phyloP scores from a whole-genome alignment of 805 yeast genomes.

The Cyberlindnera petersonii region DNA sequence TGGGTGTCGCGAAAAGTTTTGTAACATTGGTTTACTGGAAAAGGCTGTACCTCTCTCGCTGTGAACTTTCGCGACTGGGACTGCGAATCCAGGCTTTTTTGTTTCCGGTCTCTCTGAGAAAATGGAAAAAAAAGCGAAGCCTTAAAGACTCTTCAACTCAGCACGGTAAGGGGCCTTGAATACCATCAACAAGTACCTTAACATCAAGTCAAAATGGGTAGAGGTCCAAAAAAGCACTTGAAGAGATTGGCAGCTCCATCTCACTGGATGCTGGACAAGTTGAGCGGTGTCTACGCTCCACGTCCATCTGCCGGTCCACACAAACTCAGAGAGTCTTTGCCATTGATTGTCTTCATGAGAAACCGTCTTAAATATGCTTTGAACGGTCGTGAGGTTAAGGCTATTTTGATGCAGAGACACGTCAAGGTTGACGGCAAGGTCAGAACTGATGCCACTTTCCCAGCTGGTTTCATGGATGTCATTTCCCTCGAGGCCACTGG shows the following conservation, averaged over 20 bases:
- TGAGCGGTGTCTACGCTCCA: slow-evolving; percentile 99
- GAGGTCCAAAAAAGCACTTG: slow-evolving; percentile 83
- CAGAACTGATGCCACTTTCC: slow-evolving; percentile 98
- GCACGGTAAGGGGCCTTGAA: neutral
- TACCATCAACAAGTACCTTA: slow-evolving; percentile 5
- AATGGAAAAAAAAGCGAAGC: slow-evolving; percentile 19
- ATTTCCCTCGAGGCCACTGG: slow-evolving; percentile 95
- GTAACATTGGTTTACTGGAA: too few species aligned
- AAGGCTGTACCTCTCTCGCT: too few species aligned
- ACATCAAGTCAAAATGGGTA: slow-evolving; percentile 28
- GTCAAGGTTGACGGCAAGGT: slow-evolving; percentile 99
- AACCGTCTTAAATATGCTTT: slow-evolving; percentile 98
- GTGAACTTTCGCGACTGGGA: slow-evolving; percentile 4
- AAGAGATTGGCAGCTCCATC: slow-evolving; percentile 99
- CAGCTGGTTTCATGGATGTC: slow-evolving; percentile 99
- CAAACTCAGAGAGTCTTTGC: slow-evolving; percentile 97
- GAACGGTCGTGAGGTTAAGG: slow-evolving; percentile 98
- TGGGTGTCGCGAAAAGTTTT: too few species aligned
- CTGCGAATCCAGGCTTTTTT: slow-evolving; percentile 3
- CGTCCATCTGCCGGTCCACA: slow-evolving; percentile 99
- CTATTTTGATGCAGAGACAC: slow-evolving; percentile 96
- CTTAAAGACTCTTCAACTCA: slow-evolving; percentile 10
- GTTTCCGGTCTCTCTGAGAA: slow-evolving; percentile 6
- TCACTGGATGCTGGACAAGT: slow-evolving; percentile 99
- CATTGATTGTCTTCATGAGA: slow-evolving; percentile 94